Evolutionary conservation across 345 rosid genomes (phyloP), one percentile per base, ranked within the genome.

Genomic region (Angophora floribunda): DNA sequence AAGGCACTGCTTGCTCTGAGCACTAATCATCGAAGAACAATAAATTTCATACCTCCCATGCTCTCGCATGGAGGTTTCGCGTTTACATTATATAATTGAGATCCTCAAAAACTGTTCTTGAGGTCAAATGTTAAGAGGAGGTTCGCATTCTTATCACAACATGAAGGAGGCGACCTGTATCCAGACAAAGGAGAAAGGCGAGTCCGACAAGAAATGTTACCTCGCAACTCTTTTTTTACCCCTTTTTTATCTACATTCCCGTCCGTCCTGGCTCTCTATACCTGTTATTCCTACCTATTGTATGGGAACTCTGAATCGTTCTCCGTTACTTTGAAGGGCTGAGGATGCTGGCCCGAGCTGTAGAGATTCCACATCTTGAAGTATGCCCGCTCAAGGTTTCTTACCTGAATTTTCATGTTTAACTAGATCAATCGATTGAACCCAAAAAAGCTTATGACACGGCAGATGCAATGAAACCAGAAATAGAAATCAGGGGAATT

Each of bases 301-400:
- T 78, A 89, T 17, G 99, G 99, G 94, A 94, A 97, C 50, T 97
- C 99, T 10, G 88, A 51, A 88, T 98, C 99, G 89, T 92, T 93
- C 92, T 98, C 99, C 0, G 91, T 89, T 7, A 98, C 99, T 88
- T 94, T 96, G 32, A 97, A 98, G 91, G 94, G 99, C 57, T 93
- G 95, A 17, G 98, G 96, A 82, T 95, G 94, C 92, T 94, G 94
- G 59, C 99, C 95, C 1, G 92, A 90, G 92, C 99, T 95, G 88
- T 95, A 93, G 15, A 97, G 90, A 93, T 92, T 96, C 99, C 99
- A 98, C 99, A 98, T 98, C 91, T 95, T 98, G 89, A 95, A 94
- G 92, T 95, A 98, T 21, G 99, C 90, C 87, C 99, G 91, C 91
- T 97, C 99, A 59, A 98, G 93, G 92, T 98, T 98, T 88, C 91